A percentile compares a stretch with the other conserved stretches of the same genome.
Conservation (phyloP, 2,329 filamentous ascomycete genomes). For the Penicillium sp. region DNA sequence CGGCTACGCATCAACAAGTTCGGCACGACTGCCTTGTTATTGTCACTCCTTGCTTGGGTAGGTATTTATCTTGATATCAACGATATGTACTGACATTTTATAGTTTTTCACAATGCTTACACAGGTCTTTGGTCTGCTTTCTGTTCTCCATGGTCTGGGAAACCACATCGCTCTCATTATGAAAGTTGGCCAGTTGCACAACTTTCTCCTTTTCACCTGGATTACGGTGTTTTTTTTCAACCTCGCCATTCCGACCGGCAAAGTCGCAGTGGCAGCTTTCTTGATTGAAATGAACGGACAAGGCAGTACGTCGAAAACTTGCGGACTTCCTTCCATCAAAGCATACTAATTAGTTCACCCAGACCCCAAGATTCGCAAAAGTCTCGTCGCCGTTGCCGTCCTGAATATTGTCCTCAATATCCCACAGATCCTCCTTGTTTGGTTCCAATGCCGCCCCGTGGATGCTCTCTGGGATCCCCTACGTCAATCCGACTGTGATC, state of each 20-base stretch:
- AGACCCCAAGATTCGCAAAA: slow-evolving; percentile 22
- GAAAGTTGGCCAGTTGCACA: slow-evolving; percentile 16
- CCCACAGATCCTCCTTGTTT: slow-evolving; percentile 18
- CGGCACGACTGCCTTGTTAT: slow-evolving; percentile 18
- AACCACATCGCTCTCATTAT: slow-evolving; percentile 18
- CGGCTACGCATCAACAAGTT: slow-evolving; percentile 22
- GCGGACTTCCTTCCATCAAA: not conserved
- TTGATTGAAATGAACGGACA: slow-evolving; percentile 23
- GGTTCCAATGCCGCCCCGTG: slow-evolving; percentile 20
- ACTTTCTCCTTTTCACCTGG: slow-evolving; percentile 23
- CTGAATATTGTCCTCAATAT: slow-evolving; percentile 23
- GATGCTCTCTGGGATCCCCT: slow-evolving; percentile 19
- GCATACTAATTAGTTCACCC: not conserved
- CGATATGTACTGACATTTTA: not conserved
- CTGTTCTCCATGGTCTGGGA: slow-evolving; percentile 20
- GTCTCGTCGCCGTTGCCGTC: slow-evolving; percentile 17
- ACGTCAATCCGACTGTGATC: slow-evolving; percentile 16
- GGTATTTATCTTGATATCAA: not conserved
- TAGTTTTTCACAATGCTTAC: slow-evolving; percentile 20
- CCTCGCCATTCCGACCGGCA: slow-evolving; percentile 21
- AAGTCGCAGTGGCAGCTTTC: slow-evolving; percentile 20
- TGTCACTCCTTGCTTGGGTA: slow-evolving; percentile 21
- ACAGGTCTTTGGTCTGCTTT: slow-evolving; percentile 18
- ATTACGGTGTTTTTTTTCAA: slow-evolving; percentile 25
- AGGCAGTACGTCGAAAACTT: slow-evolving; percentile 12